Evolutionary conservation across 345 rosid genomes (phyloP), one percentile per base, ranked within the genome.

Genomic region (Excoecaria cochinchinensis): DNA sequence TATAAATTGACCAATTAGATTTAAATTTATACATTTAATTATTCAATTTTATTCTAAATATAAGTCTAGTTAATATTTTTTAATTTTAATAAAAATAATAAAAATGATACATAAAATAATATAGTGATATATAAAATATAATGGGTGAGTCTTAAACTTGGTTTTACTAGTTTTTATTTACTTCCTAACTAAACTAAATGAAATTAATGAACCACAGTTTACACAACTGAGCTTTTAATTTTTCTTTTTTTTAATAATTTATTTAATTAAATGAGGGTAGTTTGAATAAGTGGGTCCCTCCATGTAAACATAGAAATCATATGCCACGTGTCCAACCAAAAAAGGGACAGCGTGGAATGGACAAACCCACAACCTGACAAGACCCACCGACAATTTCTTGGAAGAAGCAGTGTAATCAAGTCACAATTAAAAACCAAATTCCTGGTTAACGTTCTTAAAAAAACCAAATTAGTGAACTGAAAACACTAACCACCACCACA

Each of bases 351-450:
- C 74, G 40, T 56, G 75, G 75, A 67, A 3, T 38, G 67, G 78
- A 70, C 69, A 22, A 36, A 4, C 8, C 39, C 59, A 21, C 25
- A 36, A 78, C 69, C 73, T 67, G 76, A 59, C 60, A 47, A 81
- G 81, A 81, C 82, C 82, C 90, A 91, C 95, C 96, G 96, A 91
- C 96, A 89, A 75, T 81, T 53, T 75, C 59, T 76, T 21, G 36
- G 51, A 69, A 77, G 72, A 69, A 77, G 72, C 58, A 74, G 64
- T 68, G 38, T 56, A 71, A 46, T 46, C 39, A 16, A 15, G 48
- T 25, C 36, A 46, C 0, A 17, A 48, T 7, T 15, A 1, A 57
- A 12, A 7, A 44, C 67, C 19, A 42, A 69, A 42, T 38, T 56
- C 73, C n/a, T 9, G n/a, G n/a, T 16, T 55, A 4, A 16, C 19